Evolutionary conservation across 257 asterid genomes (phyloP).

Genomic region (Anisodus tanguticus): DNA sequence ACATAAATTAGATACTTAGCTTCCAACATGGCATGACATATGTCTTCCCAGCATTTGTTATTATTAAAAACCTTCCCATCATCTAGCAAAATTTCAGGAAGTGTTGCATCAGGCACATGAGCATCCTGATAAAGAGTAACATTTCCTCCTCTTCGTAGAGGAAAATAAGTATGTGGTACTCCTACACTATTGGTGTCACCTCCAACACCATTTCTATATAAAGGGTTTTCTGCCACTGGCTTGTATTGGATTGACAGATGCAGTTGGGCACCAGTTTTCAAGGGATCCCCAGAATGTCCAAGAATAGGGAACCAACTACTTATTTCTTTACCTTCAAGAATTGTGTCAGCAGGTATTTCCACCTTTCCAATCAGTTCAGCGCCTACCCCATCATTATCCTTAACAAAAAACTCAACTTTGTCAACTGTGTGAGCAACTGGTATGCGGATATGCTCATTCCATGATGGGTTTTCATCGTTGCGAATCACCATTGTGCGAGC

Average conservation of each 20-base stretch:
- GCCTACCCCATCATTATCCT: conserved; percentile 86
- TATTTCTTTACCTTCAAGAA: conserved; percentile 60
- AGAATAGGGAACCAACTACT: conserved; percentile 84
- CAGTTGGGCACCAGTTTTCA: conserved; percentile 66
- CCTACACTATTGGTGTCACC: conserved; percentile 43
- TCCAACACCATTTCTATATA: conserved; percentile 51
- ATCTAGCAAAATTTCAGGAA: conserved; percentile 63
- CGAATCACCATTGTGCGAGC: conserved; percentile 81
- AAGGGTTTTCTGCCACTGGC: conserved; percentile 52
- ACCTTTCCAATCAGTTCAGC: conserved; percentile 84
- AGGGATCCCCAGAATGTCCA: conserved; percentile 69
- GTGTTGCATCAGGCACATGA: conserved; percentile 64
- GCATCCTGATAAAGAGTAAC: conserved; percentile 83
- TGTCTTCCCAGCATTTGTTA: conserved; percentile 79
- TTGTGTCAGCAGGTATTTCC: conserved; percentile 54
- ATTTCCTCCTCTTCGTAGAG: conserved; percentile 73
- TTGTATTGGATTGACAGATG: conserved; percentile 62
- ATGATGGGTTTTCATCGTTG: conserved; percentile 79
- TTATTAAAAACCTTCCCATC: conserved; percentile 47
- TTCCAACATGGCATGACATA: conserved; percentile 71
- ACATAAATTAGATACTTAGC: conserved; percentile 76
- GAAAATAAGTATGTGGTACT: conserved; percentile 73
- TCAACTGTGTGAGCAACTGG: conserved; percentile 88
- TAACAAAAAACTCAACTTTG: conserved; percentile 78
- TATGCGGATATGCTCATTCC: conserved; percentile 79